These are phyloP conservation scores for Chrysoporthe austroafricana DNA, from an alignment of 2,329 filamentous ascomycete genomes.

Conservation along the genomic window DNA sequence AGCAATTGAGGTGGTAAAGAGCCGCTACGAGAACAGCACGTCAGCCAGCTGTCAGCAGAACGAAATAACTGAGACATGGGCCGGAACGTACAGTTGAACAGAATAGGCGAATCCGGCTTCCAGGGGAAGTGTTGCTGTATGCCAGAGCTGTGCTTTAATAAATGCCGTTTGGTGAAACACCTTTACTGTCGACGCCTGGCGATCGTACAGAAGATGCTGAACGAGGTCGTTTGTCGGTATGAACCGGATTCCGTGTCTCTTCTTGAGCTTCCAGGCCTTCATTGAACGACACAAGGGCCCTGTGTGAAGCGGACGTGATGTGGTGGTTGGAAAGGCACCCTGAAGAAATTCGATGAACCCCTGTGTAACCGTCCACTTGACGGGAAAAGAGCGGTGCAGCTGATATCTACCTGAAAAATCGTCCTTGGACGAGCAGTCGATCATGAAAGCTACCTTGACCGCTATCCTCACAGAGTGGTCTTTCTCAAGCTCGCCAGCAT, in stretches of 20 bases:
- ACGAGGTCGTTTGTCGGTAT: neutral
- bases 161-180: neutral
- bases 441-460: conserved; percentile 2
- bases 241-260: neutral
- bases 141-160: neutral
- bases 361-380: neutral
- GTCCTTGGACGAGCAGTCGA: neutral
- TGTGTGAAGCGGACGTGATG: neutral
- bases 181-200: neutral
- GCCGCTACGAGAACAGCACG: neutral
- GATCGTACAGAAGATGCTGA: neutral
- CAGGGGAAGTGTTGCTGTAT: neutral
- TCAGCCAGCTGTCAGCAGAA: neutral
- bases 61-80: neutral
- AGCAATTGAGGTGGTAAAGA: neutral
- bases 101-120: neutral
- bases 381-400: neutral
- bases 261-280: neutral
- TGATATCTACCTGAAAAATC: neutral
- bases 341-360: neutral
- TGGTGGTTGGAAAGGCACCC: neutral
- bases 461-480: neutral
- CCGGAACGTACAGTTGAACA: neutral
- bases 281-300: neutral
- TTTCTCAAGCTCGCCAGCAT: neutral